A percentile compares a stretch with the other conserved stretches of the same genome.
phyloP scores from a whole-genome alignment of 139 green algal genomes.

The Coelastrella sp. region DNA sequence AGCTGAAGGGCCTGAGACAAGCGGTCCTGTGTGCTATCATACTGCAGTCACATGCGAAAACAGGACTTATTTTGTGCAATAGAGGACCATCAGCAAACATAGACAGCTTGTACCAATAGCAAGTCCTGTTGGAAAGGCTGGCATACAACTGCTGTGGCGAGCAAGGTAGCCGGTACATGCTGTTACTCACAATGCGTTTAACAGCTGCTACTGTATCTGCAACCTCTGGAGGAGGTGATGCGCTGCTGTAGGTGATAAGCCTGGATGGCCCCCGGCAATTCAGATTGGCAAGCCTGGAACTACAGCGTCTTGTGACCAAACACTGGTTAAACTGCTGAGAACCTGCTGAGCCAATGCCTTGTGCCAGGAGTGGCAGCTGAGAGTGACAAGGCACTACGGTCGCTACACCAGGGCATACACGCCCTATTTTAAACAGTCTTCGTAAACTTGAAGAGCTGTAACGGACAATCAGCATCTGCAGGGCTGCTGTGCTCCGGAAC shows the following conservation, averaged over 20 bases:
- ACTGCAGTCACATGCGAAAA: not conserved
- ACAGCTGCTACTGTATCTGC: constrained; percentile 37
- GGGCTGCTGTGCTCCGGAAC: not conserved
- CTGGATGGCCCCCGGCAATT: not conserved
- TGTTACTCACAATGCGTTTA: not conserved
- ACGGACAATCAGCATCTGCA: not conserved
- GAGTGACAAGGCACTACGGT: too few relatives aligned
- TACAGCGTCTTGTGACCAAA: not conserved
- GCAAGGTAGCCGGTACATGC: not conserved
- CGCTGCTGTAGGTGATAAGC: not conserved
- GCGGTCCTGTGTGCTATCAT: not conserved
- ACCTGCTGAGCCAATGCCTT: not conserved
- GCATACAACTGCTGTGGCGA: not conserved
- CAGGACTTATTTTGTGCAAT: too few relatives aligned
- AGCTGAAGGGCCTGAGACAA: constrained; percentile 49
- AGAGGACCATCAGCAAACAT: too few relatives aligned
- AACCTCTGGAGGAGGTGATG: not conserved
- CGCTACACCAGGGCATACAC: not conserved
- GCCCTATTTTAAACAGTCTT: not conserved
- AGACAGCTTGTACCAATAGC: too few relatives aligned
- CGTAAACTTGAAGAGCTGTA: not conserved
- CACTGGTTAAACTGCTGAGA: not conserved
- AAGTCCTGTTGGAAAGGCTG: not conserved
- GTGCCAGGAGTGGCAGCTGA: not conserved
- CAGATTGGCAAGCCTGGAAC: too few relatives aligned